Base-by-base conservation (phyloP, 306 rosid genomes). In the Adenanthera pavonina region DNA sequence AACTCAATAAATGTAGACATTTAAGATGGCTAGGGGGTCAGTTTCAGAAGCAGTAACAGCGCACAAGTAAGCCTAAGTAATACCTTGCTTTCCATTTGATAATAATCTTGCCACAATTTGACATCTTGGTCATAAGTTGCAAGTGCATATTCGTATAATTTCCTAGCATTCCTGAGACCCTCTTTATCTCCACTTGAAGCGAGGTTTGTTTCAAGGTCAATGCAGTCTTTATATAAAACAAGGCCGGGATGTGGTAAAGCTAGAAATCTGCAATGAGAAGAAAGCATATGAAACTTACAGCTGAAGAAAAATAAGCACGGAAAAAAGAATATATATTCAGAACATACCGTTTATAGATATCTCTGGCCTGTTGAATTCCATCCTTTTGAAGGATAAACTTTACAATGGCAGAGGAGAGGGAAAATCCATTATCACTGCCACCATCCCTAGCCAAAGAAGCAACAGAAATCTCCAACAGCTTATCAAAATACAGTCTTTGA, bases 161-260 rank as follows among this genome's bases (percentile, higher is more conserved):
- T 95, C 69, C 97, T 88, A 19, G 92, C 90, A 78, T 89, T 90
- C 61, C 75, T 34, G 13, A 95, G 94, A 72, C 90, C 90, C 74
- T 81, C 89, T 88, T 89, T 93, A 78, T 89, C 90, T 65, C 98
- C 94, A 17, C 51, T 65, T 48, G 88, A 88, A 52, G 99, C 91
- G 79, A 92, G 84, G 75, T 89, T 91, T 79, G 90, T 81, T 89
- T 95, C 98, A 83, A 95, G 78, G 77, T 90, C 93, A 69, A 92
- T 92, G 89, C 98, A 93, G 16, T 84, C 85, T 66, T 75, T 89
- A 83, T 85, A 91, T 74, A 88, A 44, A 54, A 84, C 93, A 80
- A 93, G 91, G 79, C 99, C 96, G 0, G 99, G 96, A 86, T 72
- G 98, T 30, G 98, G 97, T 72, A 93, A 83, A 80, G 91, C 90